phyloP scores from a whole-genome alignment of 2,329 filamentous ascomycete species.

The Botryosphaeria agaves region DNA sequence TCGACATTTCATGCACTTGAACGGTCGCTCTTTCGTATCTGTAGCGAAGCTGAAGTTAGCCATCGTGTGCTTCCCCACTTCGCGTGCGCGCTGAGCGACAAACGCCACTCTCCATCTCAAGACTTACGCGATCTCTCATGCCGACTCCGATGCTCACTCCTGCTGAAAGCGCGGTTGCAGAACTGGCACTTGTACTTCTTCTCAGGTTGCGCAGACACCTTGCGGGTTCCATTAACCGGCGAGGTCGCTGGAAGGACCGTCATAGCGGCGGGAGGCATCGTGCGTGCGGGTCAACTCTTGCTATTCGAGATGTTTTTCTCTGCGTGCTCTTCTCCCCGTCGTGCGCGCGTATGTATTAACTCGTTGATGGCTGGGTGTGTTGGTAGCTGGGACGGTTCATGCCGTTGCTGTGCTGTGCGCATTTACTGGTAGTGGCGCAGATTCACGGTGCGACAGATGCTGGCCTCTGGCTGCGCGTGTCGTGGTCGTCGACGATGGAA shows the following conservation, averaged over 20 bases:
- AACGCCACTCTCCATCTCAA: not conserved
- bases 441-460: not conserved
- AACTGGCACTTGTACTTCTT: slow-evolving; percentile 99
- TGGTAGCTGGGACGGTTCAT: slow-evolving; percentile 12
- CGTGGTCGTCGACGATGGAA: too few species aligned
- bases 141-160: slow-evolving; percentile 90
- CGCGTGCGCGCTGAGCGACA: not conserved
- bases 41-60: slow-evolving; percentile 5
- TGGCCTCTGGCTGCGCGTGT: too few species aligned
- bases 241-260: slow-evolving; percentile 45
- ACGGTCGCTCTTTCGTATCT: slow-evolving; percentile 98
- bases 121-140: slow-evolving; percentile 96
- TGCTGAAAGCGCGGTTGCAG: slow-evolving; percentile 91
- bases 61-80: not conserved
- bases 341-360: slow-evolving; percentile 19
- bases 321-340: slow-evolving; percentile 11
- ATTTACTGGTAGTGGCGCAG: not conserved
- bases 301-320: slow-evolving; percentile 1
- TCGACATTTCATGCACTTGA: slow-evolving; percentile 96
- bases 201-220: slow-evolving; percentile 59
- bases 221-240: slow-evolving; percentile 56
- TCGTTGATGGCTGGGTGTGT: slow-evolving; percentile 13
- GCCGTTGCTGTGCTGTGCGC: slow-evolving; percentile 3
- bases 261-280: slow-evolving; percentile 51
- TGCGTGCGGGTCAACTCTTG: not conserved